These are phyloP conservation scores for Lentinula novae-zelandiae DNA, from an alignment of 1,284 basidiomycete genomes.

Conservation along the genomic window DNA sequence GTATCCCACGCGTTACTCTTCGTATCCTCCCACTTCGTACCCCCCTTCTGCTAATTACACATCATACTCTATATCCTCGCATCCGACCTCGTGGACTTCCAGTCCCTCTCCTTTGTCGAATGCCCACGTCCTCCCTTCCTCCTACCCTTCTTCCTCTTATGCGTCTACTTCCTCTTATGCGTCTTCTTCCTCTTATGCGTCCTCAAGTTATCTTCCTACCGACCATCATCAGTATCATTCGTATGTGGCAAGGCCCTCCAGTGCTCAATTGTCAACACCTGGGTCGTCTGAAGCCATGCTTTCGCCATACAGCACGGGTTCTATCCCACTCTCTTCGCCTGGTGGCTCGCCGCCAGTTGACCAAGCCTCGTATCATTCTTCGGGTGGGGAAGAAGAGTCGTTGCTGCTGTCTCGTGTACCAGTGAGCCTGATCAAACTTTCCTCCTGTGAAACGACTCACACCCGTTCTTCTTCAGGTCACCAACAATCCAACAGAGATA, in stretches of 20 bases:
- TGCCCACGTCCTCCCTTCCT: background rate
- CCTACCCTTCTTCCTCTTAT: slow-evolving; percentile 1
- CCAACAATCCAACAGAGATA: slow-evolving; percentile 6
- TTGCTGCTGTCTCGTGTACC: background rate
- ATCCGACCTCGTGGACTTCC: background rate
- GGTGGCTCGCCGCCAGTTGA: slow-evolving; percentile 1
- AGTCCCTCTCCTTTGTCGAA: background rate
- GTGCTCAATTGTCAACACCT: slow-evolving; percentile 13
- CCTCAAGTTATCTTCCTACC: background rate
- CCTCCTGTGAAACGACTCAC: background rate
- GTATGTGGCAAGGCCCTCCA: background rate
- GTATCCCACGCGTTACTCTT: background rate
- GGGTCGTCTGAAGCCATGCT: slow-evolving; percentile 14
- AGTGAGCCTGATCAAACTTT: background rate
- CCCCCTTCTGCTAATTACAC: background rate
- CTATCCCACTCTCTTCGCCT: slow-evolving; percentile 5
- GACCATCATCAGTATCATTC: background rate
- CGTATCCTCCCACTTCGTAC: slow-evolving; percentile 3
- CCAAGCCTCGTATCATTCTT: background rate
- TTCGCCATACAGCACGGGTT: slow-evolving; percentile 3
- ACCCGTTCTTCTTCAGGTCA: background rate
- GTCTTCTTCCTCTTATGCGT: background rate
- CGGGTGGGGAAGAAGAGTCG: background rate
- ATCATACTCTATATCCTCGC: background rate
- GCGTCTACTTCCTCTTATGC: background rate